A percentile compares a stretch with the other conserved stretches of the same genome.
These are phyloP conservation scores for Suillus lakei DNA, from an alignment of 768 basidiomycete species.

Conservation along the genomic window DNA sequence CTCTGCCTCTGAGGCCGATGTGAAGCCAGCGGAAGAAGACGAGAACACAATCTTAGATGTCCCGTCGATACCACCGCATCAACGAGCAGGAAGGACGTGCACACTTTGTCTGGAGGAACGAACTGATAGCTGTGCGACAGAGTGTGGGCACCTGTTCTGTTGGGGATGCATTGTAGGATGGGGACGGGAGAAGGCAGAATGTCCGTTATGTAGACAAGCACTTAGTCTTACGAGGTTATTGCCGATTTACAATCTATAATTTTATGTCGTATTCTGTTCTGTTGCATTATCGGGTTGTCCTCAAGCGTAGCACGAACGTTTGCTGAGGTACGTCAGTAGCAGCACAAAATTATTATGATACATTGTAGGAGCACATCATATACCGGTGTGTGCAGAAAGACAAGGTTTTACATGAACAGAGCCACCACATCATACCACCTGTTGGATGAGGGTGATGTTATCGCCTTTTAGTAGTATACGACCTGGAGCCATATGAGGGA, in stretches of 20 bases:
- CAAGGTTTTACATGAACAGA: conserved; percentile 17
- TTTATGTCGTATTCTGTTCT: conserved; percentile 12
- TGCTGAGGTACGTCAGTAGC: conserved; percentile 3
- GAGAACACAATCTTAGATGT: conserved; percentile 70
- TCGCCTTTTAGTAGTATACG: conserved; percentile 97
- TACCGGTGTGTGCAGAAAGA: conserved; percentile 14
- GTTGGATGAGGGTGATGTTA: conserved; percentile 97
- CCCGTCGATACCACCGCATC: conserved; percentile 51
- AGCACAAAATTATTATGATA: conserved; percentile 24
- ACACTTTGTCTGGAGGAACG: conserved; percentile 87
- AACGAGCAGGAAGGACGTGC: conserved; percentile 69
- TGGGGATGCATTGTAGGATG: conserved; percentile 90
- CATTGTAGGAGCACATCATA: conserved; percentile 17
- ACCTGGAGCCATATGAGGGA: conserved; percentile 50
- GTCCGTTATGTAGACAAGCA: conserved; percentile 84
- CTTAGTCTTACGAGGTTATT: conserved; percentile 70
- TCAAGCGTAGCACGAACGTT: background rate
- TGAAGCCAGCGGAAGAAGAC: conserved; percentile 70
- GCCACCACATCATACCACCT: conserved; percentile 40
- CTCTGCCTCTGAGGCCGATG: conserved; percentile 55
- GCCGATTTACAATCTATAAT: conserved; percentile 84
- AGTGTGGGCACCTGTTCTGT: conserved; percentile 90
- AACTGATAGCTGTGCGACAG: conserved; percentile 80
- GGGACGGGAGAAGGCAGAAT: conserved; percentile 91
- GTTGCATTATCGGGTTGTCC: background rate